Evolutionary conservation across 768 basidiomycete genomes (phyloP), one percentile per base, ranked within the genome.

Genomic region (Paxillus ammoniavirescens): DNA sequence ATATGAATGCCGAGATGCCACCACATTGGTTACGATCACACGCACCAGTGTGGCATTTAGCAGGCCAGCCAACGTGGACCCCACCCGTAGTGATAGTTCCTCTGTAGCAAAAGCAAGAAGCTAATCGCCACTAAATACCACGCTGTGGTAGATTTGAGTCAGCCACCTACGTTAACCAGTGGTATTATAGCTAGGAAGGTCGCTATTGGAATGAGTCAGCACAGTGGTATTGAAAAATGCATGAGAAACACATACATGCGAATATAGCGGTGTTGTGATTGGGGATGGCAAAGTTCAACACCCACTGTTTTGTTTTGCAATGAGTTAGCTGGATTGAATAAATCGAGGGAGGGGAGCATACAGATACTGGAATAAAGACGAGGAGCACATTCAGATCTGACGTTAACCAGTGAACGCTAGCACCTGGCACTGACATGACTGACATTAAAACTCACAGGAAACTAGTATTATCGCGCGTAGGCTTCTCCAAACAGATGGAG

Each of bases 71-170:
- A 92, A 72, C 2, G 91, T 91, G 67, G 90, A 86, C 1, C 91
- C 92, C 2, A 93, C 84, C 30, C 91, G 83, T 52, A 91, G 63
- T 3, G 92, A 89, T 15, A 94, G 60, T 58, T 94, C 89, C 54
- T 94, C 92, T 0, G 92, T 94, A 1, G 90, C 90, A 63, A 92
- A 93, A 1, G 85, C 87, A 2, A 93, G 77, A 5, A 93, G 70
- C 87, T 90, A 52, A 2, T 35, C 43, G 37, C 46, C 23, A 8
- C 30, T 62, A 18, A 56, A 59, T 10, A 55, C 31, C 7, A 23
- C 4, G 36, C 5, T 21, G 26, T 5, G 30, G 46, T 7, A 8
- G 21, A 28, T 1, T 30, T 23, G 18, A 35, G 35, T 36, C 14
- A 28, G 9, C 9, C 1, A 30, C 48, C 30, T 41, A 87, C 87